These are phyloP conservation scores for Metarhizium guizhouense DNA, from an alignment of 2,329 filamentous ascomycete species.

Conservation along the genomic window DNA sequence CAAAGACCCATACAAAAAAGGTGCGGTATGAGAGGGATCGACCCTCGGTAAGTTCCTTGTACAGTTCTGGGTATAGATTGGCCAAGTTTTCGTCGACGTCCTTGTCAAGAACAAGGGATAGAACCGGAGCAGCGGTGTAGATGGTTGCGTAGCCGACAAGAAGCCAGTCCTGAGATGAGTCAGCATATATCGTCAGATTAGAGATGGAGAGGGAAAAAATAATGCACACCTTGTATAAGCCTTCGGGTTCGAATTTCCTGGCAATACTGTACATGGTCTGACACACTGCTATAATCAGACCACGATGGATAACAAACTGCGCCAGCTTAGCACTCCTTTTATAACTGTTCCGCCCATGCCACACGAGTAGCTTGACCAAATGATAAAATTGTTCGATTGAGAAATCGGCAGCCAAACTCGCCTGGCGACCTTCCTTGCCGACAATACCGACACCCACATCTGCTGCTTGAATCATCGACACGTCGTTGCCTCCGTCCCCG, in stretches of 20 bases:
- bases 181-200: constrained; percentile 7
- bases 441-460: constrained; percentile 98
- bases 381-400: constrained; percentile 94
- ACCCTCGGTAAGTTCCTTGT: constrained; percentile 91
- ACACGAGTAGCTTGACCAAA: constrained; percentile 92
- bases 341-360: constrained; percentile 97
- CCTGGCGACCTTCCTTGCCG: constrained; percentile 93
- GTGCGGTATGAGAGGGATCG: constrained; percentile 83
- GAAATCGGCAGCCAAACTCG: constrained; percentile 91
- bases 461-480: constrained; percentile 97
- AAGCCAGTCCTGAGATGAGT: constrained; percentile 64
- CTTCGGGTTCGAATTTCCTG: constrained; percentile 84
- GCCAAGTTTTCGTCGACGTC: constrained; percentile 92
- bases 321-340: constrained; percentile 91
- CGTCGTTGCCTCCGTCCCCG: constrained; percentile 95
- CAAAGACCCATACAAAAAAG: constrained; percentile 94
- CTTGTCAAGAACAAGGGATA: constrained; percentile 87
- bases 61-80: constrained; percentile 92
- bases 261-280: constrained; percentile 98
- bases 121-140: constrained; percentile 88
- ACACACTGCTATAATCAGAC: constrained; percentile 88
- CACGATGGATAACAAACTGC: constrained; percentile 96
- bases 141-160: constrained; percentile 93
- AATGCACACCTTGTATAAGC: constrained; percentile 63
- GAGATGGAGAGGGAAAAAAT: background rate